phyloP scores from a whole-genome alignment of 2,329 filamentous ascomycete genomes.

The Pleomassaria siparia region DNA sequence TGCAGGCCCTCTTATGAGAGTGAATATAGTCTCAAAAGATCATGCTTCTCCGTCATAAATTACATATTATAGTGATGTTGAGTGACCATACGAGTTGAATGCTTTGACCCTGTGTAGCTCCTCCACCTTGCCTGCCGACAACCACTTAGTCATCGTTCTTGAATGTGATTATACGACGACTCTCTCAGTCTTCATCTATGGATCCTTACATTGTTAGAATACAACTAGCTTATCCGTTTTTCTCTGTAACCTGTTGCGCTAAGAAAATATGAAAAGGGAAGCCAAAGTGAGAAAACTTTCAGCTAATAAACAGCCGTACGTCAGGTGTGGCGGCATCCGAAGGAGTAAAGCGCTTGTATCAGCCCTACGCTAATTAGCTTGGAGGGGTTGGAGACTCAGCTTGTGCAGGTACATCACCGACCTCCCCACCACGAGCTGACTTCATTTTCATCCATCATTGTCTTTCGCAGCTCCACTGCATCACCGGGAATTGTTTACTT shows the following conservation, averaged over 20 bases:
- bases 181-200: too few species aligned
- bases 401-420: constrained; percentile 14
- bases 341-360: constrained; percentile 17
- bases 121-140: too few species aligned
- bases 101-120: too few species aligned
- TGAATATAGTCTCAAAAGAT: constrained; percentile 5
- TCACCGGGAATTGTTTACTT: not conserved
- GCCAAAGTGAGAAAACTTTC: constrained; percentile 2
- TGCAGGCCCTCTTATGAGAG: not conserved
- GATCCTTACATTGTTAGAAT: too few species aligned
- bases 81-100: too few species aligned
- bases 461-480: not conserved
- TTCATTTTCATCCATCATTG: constrained; percentile 1
- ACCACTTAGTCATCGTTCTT: too few species aligned
- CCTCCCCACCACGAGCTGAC: constrained; percentile 14
- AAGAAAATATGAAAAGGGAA: not conserved
- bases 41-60: too few species aligned
- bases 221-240: too few species aligned
- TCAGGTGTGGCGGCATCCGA: constrained; percentile 19
- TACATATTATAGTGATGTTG: too few species aligned
- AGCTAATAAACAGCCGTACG: constrained; percentile 10
- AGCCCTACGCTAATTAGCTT: constrained; percentile 23
- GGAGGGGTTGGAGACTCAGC: constrained; percentile 19
- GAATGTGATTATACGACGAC: too few species aligned
- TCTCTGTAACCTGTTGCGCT: too few species aligned